Base-by-base conservation (phyloP, 2,329 filamentous ascomycete genomes). In the Onygenales sp. region DNA sequence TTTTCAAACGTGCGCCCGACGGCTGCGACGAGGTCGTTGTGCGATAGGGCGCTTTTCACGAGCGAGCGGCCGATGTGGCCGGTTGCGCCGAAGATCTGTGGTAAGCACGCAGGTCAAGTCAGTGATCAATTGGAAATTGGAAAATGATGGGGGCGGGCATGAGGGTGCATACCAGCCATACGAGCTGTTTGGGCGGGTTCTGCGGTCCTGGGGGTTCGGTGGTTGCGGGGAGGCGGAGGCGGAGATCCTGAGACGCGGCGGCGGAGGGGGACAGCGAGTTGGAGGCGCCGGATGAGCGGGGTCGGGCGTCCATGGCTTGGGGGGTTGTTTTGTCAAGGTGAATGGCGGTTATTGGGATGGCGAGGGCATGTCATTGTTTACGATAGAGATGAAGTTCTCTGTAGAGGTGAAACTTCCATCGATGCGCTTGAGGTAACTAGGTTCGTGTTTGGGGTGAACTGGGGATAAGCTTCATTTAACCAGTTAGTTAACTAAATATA, bases 41-140 rank as follows among this genome's bases (percentile, higher is more conserved):
- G 86, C 13, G 82, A 77, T 21, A 97, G 78, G 13, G 87, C 89
- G 52, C 81, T 83, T 64, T 93, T 92, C 55, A 92, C 88, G 17
- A 97, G 81, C 7, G 88, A 94, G 51, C 89, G 85, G 55, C 93
- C 93, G 78, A 97, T 95, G 64, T 98, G 93, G 53, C 93, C 93
- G n/a, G 91, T 96, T 48, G 89, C 91, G 48, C 93, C 93, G 70
- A 96, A 98, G 52, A 97, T 78, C 89, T 90, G 56, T 42, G 11
- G 55, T 58, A 58, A 54, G 35, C 7, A 13, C 5, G 7, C 11
- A 13, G 10, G 33, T 32, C 10, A n/a, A 13, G 13, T 46, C 3
- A 41, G 21, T 21, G 21, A 14, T 11, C 43, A 46, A 14, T 41
- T 7, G 27, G 35, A 21, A 41, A 39, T 7, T 14, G n/a, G 36